Base-by-base conservation (phyloP, 352 stramenopile species). In the Globisporangium barbulae region DNA sequence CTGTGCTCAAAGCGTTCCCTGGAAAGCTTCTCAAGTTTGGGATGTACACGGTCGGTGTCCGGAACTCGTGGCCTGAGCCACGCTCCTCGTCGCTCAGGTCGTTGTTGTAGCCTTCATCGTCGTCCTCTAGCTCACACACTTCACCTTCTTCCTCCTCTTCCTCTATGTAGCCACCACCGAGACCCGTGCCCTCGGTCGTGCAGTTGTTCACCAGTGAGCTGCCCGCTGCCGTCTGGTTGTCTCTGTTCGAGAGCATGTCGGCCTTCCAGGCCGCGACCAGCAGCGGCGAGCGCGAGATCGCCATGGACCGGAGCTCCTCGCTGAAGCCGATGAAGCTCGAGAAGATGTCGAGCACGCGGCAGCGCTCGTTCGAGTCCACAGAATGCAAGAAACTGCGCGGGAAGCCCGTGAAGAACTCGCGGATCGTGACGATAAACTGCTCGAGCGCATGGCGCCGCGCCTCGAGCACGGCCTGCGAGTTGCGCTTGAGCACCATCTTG, bases 371-470 rank as follows among this genome's bases (percentile, higher is more conserved):
- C 17, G 54, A 57, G 39, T 83, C 78, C 13, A 85, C 49, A 4
- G 57, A 67, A 59, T 83, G 65, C 21, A 90, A 67, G n/a, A 88
- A 81, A 17, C 69, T 48, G 7, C 65, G 74, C 9, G 80, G 74
- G 33, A 82, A 88, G 2, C 74, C 76, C 39, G 71, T 71, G 48
- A 89, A 89, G 52, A 85, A 81, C 19, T 70, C 69, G 47, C 73
- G 68, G 5, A 88, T 48, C 17, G 69, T 68, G 5, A 66, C 25
- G n/a, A 89, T 59, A 54, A 89, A 89, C 2, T 73, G 56, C 61
- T 89, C 80, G n/a, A 88, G 63, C 10, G 68, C 75, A 48, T 68
- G 65, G 9, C 80, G 78, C 10, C 78, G 74, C 22, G 60, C 70
- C 52, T 86, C 74, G 6, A 88, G 49, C 8, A 71, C 61, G 7